Percentiles rank a stretch among this genome's conserved stretches.
These are phyloP conservation scores for Lepidopterella palustris DNA, from an alignment of 495 filamentous ascomycete genomes.

Conservation along the genomic window DNA sequence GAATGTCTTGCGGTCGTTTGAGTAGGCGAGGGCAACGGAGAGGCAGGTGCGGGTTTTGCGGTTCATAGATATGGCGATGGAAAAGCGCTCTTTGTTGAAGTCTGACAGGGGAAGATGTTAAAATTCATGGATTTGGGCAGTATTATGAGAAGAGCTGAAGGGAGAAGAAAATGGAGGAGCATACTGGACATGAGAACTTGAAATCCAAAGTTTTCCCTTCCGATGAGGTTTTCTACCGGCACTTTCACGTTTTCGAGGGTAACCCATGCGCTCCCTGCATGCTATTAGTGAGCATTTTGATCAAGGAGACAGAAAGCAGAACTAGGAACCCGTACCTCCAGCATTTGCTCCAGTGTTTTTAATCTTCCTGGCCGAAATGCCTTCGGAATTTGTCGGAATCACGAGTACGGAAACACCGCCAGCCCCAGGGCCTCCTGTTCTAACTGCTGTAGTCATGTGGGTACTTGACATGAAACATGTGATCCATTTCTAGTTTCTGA, in stretches of 20 bases:
- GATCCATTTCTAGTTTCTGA: constrained; percentile 36
- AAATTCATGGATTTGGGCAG: too few relatives aligned
- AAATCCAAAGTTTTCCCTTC: constrained; percentile 30
- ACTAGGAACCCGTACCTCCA: constrained; percentile 18
- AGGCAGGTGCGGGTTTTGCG: constrained; percentile 28
- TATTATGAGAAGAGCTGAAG: neutral
- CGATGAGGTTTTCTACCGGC: constrained; percentile 29
- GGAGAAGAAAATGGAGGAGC: neutral
- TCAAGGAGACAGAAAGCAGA: constrained; percentile 20
- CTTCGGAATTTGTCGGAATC: constrained; percentile 2
- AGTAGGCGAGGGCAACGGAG: constrained; percentile 24
- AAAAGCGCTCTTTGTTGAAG: constrained; percentile 30
- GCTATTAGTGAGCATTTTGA: constrained; percentile 29
- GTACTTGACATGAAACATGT: constrained; percentile 12
- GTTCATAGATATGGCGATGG: constrained; percentile 36
- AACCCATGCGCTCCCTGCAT: constrained; percentile 60
- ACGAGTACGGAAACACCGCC: constrained; percentile 17
- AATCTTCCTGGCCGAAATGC: constrained; percentile 1
- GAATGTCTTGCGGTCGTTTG: constrained; percentile 31
- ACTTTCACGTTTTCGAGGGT: constrained; percentile 59
- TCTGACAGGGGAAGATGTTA: too few relatives aligned
- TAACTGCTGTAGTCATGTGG: constrained; percentile 23
- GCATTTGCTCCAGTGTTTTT: constrained; percentile 27
- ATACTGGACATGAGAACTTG: constrained; percentile 37
- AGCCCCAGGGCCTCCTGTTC: constrained; percentile 16